Base-by-base conservation (phyloP, 2,329 filamentous ascomycete species). In the Pseudocercospora pini-densiflorae region DNA sequence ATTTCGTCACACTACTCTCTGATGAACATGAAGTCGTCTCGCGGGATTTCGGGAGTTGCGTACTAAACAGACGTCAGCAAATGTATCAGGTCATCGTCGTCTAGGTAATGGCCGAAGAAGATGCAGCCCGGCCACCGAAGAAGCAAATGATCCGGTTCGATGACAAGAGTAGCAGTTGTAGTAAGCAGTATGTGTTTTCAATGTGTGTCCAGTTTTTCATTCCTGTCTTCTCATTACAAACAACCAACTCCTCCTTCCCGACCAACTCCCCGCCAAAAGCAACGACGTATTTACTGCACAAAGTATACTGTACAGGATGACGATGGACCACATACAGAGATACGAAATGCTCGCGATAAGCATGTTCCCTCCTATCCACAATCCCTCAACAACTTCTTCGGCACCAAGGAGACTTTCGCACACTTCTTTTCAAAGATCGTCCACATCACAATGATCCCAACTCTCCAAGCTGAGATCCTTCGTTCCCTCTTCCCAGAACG, bases 321-420 rank as follows among this genome's bases (percentile, higher is more conserved):
- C 43, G 23, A 36, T 23, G 27, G 31, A n/a, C 24, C 31, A 51
- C 43, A 61, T n/a, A 33, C n/a, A 51, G 29, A 47, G 47, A 67
- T 62, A 57, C 63, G 65, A 67, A 53, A 64, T 59, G 65, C 65
- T 67, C 53, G 58, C 49, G 21, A 61, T 64, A 45, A 64, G 62
- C 58, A 43, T 47, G n/a, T 67, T 67, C 57, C 43, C 47, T 54
- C 54, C 53, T 58, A 40, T 23, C 55, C 29, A 58, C 21, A 27
- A 36, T 7, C 16, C 16, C 1, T 3, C 9, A 14, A 36, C 10
- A 33, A 33, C 12, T 36, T 36, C 40, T 45, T 40, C 43, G 16
- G 24, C 45, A 59, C 47, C 58, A 61, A 67, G 57, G 61, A 57
- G 19, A 47, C 60, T 59, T 36, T n/a, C 58, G 58, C 49, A 60